phyloP scores from a whole-genome alignment of 75 land plant genomes.

The Isoetes taiwanensis region DNA sequence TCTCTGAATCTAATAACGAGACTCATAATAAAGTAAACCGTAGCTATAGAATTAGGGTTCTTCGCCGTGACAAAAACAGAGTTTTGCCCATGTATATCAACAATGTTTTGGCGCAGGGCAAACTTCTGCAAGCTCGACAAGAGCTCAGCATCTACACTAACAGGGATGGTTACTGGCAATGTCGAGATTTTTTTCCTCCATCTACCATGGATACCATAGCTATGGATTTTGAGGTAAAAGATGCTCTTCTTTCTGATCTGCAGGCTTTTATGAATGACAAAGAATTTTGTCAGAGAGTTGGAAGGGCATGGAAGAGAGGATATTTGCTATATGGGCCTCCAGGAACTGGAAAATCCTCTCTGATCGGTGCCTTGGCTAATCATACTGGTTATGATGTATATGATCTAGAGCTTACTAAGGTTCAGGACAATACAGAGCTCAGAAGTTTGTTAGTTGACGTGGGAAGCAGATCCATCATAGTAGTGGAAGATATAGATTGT shows the following conservation, averaged over 20 bases:
- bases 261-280: constrained; percentile 39
- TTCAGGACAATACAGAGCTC: constrained; percentile 23
- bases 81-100: too few species aligned
- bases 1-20: too few species aligned
- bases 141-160: too few species aligned
- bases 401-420: constrained; percentile 39
- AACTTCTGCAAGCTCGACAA: too few species aligned
- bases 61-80: too few species aligned
- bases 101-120: too few species aligned
- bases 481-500: constrained; percentile 43
- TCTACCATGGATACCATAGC: constrained; percentile 46
- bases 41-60: too few species aligned
- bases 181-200: too few species aligned
- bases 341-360: constrained; percentile 39
- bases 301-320: constrained; percentile 29
- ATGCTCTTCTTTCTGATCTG: constrained; percentile 32
- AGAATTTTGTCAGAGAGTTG: constrained; percentile 5
- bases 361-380: constrained; percentile 60
- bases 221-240: constrained; percentile 41
- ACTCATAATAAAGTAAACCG: too few species aligned
- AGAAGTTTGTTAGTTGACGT: constrained; percentile 19
- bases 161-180: too few species aligned
- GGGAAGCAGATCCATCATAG: constrained; percentile 27
- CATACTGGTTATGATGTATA: constrained; percentile 41
- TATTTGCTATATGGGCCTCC: constrained; percentile 42